These are phyloP conservation scores for Trichoderma gracile DNA, from an alignment of 2,329 filamentous ascomycete genomes.

Conservation along the genomic window DNA sequence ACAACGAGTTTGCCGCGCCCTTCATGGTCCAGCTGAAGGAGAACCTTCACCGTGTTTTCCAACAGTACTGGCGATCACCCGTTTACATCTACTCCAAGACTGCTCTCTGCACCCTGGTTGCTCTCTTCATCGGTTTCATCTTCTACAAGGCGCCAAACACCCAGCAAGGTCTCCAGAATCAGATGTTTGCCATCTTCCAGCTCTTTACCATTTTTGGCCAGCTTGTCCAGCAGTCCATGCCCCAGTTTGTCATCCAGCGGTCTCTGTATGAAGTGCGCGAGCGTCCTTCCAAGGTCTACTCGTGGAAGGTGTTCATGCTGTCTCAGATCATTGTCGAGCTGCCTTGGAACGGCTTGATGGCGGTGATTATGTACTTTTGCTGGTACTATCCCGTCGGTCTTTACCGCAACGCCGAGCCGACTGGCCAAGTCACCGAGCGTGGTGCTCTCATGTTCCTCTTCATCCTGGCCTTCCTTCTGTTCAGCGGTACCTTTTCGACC, in stretches of 20 bases:
- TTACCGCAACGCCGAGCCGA: constrained; percentile 65
- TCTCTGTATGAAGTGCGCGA: constrained; percentile 83
- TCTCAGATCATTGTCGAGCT: constrained; percentile 82
- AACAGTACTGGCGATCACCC: constrained; percentile 90
- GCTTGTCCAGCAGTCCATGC: constrained; percentile 79
- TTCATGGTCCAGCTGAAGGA: constrained; percentile 67
- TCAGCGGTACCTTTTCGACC: constrained; percentile 77
- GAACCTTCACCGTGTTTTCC: constrained; percentile 74
- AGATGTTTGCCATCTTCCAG: constrained; percentile 86
- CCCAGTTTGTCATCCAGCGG: constrained; percentile 79
- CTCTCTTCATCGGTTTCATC: constrained; percentile 80
- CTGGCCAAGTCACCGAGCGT: constrained; percentile 64
- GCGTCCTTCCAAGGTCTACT: constrained; percentile 79
- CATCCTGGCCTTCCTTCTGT: constrained; percentile 72
- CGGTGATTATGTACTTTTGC: constrained; percentile 72
- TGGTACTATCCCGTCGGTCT: constrained; percentile 88
- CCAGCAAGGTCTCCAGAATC: constrained; percentile 78
- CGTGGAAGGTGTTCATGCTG: constrained; percentile 83
- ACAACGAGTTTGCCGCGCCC: constrained; percentile 78
- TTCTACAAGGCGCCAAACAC: constrained; percentile 73
- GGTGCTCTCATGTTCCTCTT: constrained; percentile 79
- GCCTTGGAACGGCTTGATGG: constrained; percentile 78
- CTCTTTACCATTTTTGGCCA: constrained; percentile 79
- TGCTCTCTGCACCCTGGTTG: constrained; percentile 62
- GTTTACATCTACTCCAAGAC: constrained; percentile 86